Evolutionary conservation across 306 rosid genomes (phyloP).

Genomic region (Cicer cuneatum): DNA sequence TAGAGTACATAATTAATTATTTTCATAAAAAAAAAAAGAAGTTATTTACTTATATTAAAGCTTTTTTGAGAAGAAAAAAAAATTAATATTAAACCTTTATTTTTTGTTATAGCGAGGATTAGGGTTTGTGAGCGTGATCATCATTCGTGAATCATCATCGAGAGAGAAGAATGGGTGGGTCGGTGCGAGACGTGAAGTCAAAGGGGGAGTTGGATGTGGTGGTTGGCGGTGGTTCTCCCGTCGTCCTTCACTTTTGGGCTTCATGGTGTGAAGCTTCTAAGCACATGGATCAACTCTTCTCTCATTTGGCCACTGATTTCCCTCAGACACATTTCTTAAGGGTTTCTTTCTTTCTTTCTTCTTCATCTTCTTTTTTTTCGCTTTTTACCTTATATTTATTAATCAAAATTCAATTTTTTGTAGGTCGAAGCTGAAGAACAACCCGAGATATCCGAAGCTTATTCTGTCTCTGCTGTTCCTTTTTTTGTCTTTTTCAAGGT

Average conservation of each 20-base stretch:
- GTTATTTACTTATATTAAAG: too few species aligned
- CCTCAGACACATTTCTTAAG: constrained; percentile 78
- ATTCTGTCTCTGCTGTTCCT: constrained; percentile 90
- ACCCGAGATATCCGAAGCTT: constrained; percentile 88
- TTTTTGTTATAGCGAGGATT: neutral
- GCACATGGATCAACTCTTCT: constrained; percentile 91
- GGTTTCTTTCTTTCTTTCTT: constrained; percentile 46
- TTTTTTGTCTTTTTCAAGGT: constrained; percentile 84
- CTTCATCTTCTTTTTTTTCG: neutral
- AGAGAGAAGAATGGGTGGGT: constrained; percentile 67
- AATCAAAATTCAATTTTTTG: neutral
- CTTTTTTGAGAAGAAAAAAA: too few species aligned
- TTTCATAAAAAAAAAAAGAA: too few species aligned
- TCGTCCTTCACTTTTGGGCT: constrained; percentile 88
- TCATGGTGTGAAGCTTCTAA: constrained; percentile 97
- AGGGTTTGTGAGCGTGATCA: constrained; percentile 27
- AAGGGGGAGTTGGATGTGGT: constrained; percentile 68
- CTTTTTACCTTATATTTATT: neutral
- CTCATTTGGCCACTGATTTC: constrained; percentile 82
- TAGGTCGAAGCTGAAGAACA: constrained; percentile 97
- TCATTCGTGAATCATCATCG: neutral
- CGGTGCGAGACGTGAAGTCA: constrained; percentile 74
- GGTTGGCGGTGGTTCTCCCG: constrained; percentile 65
- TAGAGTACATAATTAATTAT: too few species aligned
- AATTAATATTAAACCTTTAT: too few species aligned